Conservation (phyloP, 2,329 filamentous ascomycete species). For the Calonectria pteridis region DNA sequence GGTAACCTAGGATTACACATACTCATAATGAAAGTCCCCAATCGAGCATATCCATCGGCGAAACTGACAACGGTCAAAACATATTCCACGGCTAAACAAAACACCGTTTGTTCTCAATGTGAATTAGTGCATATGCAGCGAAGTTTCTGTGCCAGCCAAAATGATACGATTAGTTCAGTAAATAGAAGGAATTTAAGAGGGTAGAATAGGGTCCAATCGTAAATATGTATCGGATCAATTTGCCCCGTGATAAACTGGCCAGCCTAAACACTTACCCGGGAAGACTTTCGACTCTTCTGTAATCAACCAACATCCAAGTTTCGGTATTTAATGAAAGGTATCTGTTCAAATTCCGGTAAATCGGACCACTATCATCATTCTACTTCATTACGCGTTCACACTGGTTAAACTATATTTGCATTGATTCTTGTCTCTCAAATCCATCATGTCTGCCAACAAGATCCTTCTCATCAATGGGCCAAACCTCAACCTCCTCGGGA, state of each 20-base stretch:
- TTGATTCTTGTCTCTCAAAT: neutral
- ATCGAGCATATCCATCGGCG: too few species aligned
- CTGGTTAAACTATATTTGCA: neutral
- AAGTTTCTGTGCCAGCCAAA: neutral
- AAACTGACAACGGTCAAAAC: neutral
- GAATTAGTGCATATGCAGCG: neutral
- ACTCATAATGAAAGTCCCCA: neutral
- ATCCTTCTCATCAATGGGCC: slow-evolving; percentile 13
- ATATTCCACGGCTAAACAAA: neutral
- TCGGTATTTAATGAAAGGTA: neutral
- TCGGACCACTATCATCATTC: neutral
- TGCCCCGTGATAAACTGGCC: neutral
- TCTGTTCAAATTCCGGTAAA: neutral
- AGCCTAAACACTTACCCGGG: neutral
- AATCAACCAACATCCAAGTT: neutral
- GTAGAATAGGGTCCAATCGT: neutral
- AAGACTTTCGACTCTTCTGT: neutral
- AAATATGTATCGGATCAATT: neutral
- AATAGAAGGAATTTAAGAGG: neutral
- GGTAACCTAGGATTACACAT: neutral
- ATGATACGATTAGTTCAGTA: neutral
- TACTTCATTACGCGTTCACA: neutral
- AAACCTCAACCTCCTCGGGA: slow-evolving; percentile 2
- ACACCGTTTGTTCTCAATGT: neutral
- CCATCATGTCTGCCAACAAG: neutral